Percentiles rank a stretch among this genome's conserved stretches.
phyloP scores from a whole-genome alignment of 202 grass and related monocot genomes.

The Carex arenaria region DNA sequence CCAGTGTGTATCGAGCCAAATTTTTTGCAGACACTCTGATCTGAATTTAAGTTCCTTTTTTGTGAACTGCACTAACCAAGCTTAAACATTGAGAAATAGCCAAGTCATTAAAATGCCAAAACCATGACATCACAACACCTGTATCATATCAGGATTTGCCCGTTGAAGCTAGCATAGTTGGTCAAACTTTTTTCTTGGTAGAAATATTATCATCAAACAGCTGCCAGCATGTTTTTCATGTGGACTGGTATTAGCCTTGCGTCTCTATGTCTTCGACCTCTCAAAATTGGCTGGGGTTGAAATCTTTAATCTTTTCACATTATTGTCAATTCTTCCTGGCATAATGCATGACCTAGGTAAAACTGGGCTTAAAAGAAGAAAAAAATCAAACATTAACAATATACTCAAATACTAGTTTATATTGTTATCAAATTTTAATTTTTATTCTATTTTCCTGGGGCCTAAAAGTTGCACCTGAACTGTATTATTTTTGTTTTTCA shows the following conservation, averaged over 20 bases:
- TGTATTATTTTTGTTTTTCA: background rate
- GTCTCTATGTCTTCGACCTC: constrained; percentile 40
- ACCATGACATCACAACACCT: background rate
- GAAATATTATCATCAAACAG: constrained; percentile 58
- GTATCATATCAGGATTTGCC: background rate
- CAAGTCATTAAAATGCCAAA: background rate
- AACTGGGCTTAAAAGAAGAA: constrained; percentile 17
- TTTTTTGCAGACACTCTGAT: no score
- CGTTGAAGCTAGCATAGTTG: background rate
- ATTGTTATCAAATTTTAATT: background rate
- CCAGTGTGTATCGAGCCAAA: background rate
- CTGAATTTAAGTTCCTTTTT: background rate
- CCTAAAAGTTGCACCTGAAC: background rate
- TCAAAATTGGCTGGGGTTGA: constrained; percentile 34
- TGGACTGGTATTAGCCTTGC: constrained; percentile 20
- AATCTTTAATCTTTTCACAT: constrained; percentile 34
- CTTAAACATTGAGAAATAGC: background rate
- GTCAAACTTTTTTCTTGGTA: constrained; percentile 51
- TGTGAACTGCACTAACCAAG: background rate
- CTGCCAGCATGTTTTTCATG: constrained; percentile 16
- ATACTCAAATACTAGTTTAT: background rate
- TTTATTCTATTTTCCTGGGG: background rate
- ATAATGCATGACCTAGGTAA: constrained; percentile 37
- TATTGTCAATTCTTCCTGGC: constrained; percentile 40
- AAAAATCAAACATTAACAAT: background rate